phyloP scores from a whole-genome alignment of 148 eudicot genomes.

The Beta vulgaris region DNA sequence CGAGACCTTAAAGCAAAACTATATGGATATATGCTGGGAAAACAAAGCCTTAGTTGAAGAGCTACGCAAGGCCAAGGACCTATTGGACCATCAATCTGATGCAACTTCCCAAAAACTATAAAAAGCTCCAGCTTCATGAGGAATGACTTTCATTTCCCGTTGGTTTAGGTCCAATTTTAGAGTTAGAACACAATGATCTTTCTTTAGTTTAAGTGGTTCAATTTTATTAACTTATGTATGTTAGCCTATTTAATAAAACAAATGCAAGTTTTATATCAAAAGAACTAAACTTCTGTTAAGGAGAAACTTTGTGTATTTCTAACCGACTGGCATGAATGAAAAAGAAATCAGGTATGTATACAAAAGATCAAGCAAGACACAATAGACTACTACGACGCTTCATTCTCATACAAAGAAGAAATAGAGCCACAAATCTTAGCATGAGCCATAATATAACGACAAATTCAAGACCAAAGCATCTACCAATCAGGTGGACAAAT shows the following conservation, averaged over 20 bases:
- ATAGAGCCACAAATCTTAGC: background rate
- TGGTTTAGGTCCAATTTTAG: no score
- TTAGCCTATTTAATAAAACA: no score
- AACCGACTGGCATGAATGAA: no score
- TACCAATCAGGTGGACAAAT: no score
- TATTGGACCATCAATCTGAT: background rate
- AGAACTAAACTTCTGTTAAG: no score
- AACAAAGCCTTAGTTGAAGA: background rate
- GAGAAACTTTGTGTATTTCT: no score
- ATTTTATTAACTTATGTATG: background rate
- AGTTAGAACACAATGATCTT: background rate
- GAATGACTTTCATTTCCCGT: background rate
- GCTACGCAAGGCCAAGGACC: background rate
- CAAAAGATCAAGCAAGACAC: no score
- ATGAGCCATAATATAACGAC: background rate
- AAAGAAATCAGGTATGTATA: no score
- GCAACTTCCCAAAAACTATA: no score
- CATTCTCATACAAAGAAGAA: background rate
- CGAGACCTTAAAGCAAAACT: background rate
- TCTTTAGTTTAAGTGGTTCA: background rate
- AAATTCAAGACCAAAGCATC: background rate
- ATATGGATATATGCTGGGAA: slow-evolving; percentile 1
- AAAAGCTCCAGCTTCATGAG: background rate
- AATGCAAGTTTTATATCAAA: no score
- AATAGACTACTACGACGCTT: no score